These are phyloP conservation scores for Pseudocercospora fuligena DNA, from an alignment of 2,329 filamentous ascomycete species.

Conservation along the genomic window DNA sequence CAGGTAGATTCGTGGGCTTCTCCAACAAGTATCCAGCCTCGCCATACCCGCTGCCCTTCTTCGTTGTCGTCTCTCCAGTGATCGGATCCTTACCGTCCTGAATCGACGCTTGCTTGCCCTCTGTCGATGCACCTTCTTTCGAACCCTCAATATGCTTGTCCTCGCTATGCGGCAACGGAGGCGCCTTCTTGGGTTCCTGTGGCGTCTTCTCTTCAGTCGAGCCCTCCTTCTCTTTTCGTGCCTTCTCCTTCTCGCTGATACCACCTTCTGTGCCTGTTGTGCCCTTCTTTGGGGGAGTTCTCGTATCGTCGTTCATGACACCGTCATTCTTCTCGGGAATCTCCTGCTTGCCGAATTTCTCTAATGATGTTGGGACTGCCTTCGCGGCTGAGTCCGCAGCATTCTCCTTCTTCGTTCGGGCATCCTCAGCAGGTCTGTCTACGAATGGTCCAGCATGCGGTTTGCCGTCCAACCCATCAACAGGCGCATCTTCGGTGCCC, in stretches of 20 bases:
- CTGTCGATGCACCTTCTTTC: conserved; percentile 36
- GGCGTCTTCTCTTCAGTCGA: conserved; percentile 72
- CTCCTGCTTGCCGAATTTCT: conserved; percentile 41
- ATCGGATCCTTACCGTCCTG: conserved; percentile 43
- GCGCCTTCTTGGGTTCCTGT: conserved; percentile 82
- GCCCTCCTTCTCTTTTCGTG: conserved; percentile 67
- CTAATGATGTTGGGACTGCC: conserved; percentile 39
- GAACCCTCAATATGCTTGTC: conserved; percentile 64
- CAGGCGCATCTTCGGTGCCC: conserved; percentile 79
- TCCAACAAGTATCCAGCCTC: conserved; percentile 43
- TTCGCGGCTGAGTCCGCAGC: conserved; percentile 39
- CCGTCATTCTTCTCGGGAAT: conserved; percentile 69
- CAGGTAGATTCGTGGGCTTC: conserved; percentile 68
- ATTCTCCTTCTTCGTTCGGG: conserved; percentile 32
- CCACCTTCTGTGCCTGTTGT: conserved; percentile 89
- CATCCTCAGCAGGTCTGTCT: conserved; percentile 51
- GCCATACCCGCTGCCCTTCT: conserved; percentile 33
- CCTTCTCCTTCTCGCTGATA: conserved; percentile 84
- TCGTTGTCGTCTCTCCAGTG: conserved; percentile 38
- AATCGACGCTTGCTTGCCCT: conserved; percentile 36
- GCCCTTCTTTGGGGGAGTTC: conserved; percentile 76
- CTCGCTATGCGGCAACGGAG: conserved; percentile 80
- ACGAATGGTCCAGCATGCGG: conserved; percentile 86
- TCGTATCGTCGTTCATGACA: conserved; percentile 89
- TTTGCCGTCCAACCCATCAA: conserved; percentile 92